Percentiles rank a stretch among this genome's conserved stretches.
phyloP scores from a whole-genome alignment of 495 filamentous ascomycete genomes.

The Talaromyces proteolyticus region DNA sequence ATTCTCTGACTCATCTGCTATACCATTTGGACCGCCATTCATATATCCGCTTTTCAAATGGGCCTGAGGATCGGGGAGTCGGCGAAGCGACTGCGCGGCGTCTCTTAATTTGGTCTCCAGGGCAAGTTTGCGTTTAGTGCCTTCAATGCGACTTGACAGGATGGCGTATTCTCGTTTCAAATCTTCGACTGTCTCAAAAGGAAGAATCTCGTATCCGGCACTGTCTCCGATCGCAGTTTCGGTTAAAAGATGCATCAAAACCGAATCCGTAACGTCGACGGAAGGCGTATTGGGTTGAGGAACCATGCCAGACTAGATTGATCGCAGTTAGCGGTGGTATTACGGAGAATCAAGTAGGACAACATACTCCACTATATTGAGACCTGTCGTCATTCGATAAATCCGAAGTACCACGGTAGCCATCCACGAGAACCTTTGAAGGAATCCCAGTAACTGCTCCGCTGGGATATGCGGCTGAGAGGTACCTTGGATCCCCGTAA shows the following conservation, averaged over 20 bases:
- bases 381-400: conserved; percentile 27
- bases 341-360: not conserved
- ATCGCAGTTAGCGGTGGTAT: conserved; percentile 11
- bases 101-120: conserved; percentile 92
- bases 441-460: conserved; percentile 29
- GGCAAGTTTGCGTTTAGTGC: conserved; percentile 72
- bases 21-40: conserved; percentile 24
- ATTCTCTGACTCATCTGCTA: conserved; percentile 50
- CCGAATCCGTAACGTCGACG: conserved; percentile 47
- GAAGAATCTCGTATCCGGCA: conserved; percentile 74
- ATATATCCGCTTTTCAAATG: conserved; percentile 31
- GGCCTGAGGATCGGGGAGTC: conserved; percentile 59
- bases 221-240: conserved; percentile 91
- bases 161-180: conserved; percentile 78
- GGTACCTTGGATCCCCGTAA: conserved; percentile 42
- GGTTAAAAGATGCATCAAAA: conserved; percentile 78
- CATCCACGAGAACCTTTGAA: conserved; percentile 38
- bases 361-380: conserved; percentile 36
- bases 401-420: conserved; percentile 35
- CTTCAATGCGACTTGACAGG: conserved; percentile 68
- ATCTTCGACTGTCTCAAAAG: conserved; percentile 82
- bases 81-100: conserved; percentile 78
- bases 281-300: conserved; percentile 29
- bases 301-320: conserved; percentile 22
- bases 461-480: conserved; percentile 26